These are phyloP conservation scores for Cryptococcus deneoformans DNA, from an alignment of 1,284 basidiomycete species.

Conservation along the genomic window DNA sequence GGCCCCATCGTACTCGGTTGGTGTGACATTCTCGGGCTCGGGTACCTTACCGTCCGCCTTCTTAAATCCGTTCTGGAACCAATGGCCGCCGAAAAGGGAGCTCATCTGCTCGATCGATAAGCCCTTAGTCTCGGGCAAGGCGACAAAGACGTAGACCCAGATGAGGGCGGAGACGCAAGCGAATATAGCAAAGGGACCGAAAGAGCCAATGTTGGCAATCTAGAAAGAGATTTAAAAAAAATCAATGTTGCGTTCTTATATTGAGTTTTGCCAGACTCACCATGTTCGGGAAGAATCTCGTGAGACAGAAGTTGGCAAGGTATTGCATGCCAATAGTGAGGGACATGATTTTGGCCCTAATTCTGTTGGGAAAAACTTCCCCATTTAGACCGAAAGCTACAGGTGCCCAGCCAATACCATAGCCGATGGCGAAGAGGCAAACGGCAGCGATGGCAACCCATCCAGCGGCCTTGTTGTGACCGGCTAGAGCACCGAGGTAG, in stretches of 20 bases:
- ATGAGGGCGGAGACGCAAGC: neutral
- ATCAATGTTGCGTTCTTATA: no score
- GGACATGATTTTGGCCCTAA: slow-evolving; percentile 16
- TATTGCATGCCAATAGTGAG: slow-evolving; percentile 5
- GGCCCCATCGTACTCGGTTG: no score
- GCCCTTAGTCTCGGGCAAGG: neutral
- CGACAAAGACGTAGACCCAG: neutral
- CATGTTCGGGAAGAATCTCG: slow-evolving; percentile 19
- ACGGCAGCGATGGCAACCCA: slow-evolving; percentile 13
- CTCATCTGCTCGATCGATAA: neutral
- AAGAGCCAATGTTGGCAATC: neutral
- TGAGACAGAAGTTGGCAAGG: slow-evolving; percentile 14
- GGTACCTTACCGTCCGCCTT: no score
- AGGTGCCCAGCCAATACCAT: slow-evolving; percentile 15
- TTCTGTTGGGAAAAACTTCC: slow-evolving; percentile 13
- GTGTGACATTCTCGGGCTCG: no score
- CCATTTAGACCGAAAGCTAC: slow-evolving; percentile 10
- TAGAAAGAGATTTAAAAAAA: no score
- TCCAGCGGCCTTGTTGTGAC: slow-evolving; percentile 9
- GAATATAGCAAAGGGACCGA: neutral
- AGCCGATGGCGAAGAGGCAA: slow-evolving; percentile 15
- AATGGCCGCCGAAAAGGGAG: neutral
- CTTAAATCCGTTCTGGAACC: slow-evolving; percentile 9
- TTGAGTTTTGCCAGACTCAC: no score
- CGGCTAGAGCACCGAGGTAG: slow-evolving; percentile 12